phyloP scores from a whole-genome alignment of 1,284 basidiomycete species.

The Pascua guehoae region DNA sequence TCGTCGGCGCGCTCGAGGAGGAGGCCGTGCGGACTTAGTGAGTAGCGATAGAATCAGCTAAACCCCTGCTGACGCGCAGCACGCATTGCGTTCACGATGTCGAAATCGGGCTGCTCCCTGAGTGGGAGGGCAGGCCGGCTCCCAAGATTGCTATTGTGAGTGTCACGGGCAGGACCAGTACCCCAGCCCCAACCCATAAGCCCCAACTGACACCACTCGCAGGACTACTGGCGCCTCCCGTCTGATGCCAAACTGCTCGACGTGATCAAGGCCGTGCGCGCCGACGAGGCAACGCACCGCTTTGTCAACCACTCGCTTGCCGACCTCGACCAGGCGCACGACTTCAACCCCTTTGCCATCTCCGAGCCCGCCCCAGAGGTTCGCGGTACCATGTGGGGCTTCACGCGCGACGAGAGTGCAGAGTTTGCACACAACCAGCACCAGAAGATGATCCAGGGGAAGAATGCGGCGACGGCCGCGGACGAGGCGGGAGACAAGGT shows the following conservation, averaged over 20 bases:
- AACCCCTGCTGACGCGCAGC: slow-evolving; percentile 45
- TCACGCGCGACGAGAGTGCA: slow-evolving; percentile 70
- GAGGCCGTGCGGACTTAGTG: slow-evolving; percentile 89
- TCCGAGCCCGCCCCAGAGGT: slow-evolving; percentile 80
- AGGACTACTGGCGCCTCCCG: slow-evolving; percentile 79
- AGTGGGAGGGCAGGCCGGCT: slow-evolving; percentile 71
- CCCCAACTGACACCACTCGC: not conserved
- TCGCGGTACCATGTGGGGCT: slow-evolving; percentile 70
- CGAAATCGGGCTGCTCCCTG: slow-evolving; percentile 77
- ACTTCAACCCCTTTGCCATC: slow-evolving; percentile 87
- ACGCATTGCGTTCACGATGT: slow-evolving; percentile 79
- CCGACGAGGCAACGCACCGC: slow-evolving; percentile 88
- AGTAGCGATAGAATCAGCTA: slow-evolving; percentile 20
- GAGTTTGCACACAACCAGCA: slow-evolving; percentile 46
- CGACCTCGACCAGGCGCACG: slow-evolving; percentile 68
- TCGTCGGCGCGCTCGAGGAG: slow-evolving; percentile 92
- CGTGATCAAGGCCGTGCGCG: slow-evolving; percentile 82
- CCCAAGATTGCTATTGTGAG: slow-evolving; percentile 73
- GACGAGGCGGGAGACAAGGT: no score
- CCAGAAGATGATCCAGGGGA: slow-evolving; percentile 27
- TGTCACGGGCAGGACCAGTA: no score
- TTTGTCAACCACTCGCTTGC: slow-evolving; percentile 91
- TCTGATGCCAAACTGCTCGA: slow-evolving; percentile 74
- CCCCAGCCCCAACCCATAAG: no score
- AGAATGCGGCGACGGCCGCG: no score